These are phyloP conservation scores for Posidonia australis DNA, from an alignment of 106 monocot species.

Conservation along the genomic window DNA sequence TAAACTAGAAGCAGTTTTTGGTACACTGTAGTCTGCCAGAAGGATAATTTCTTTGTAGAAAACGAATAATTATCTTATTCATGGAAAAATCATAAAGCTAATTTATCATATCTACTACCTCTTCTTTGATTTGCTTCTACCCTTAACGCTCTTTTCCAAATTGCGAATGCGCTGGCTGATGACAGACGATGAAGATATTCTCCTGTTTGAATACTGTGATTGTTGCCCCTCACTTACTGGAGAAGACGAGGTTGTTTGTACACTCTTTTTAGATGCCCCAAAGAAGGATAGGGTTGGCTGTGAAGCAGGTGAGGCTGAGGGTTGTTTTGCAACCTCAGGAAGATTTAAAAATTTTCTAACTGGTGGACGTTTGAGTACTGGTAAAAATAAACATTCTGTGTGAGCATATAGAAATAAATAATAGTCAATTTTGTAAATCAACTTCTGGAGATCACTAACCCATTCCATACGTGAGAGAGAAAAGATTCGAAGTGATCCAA, in stretches of 20 bases:
- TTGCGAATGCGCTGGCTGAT: conserved; percentile 67
- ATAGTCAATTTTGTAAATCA: neutral
- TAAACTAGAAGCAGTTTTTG: no score
- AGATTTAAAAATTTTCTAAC: conserved; percentile 60
- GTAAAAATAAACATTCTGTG: neutral
- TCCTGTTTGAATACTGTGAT: conserved; percentile 11
- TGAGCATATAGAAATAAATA: neutral
- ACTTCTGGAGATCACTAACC: conserved; percentile 28
- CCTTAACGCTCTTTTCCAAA: conserved; percentile 70
- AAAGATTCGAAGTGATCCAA: conserved; percentile 93
- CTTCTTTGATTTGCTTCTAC: conserved; percentile 45
- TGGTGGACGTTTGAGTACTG: conserved; percentile 54
- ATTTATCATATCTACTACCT: conserved; percentile 3
- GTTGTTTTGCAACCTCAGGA: conserved; percentile 22
- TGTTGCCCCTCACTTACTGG: conserved; percentile 7
- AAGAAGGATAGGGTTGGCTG: conserved; percentile 41
- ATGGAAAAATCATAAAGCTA: no score
- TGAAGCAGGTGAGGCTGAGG: conserved; percentile 18
- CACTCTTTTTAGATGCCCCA: conserved; percentile 21
- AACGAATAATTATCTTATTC: no score
- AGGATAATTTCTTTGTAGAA: no score
- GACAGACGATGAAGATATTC: conserved; percentile 34
- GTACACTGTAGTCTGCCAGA: no score
- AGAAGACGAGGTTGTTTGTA: conserved; percentile 6
- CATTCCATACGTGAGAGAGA: conserved; percentile 65